Evolutionary conservation across 169 alveolate genomes (phyloP).

Genomic region (Plasmodium knowlesi): DNA sequence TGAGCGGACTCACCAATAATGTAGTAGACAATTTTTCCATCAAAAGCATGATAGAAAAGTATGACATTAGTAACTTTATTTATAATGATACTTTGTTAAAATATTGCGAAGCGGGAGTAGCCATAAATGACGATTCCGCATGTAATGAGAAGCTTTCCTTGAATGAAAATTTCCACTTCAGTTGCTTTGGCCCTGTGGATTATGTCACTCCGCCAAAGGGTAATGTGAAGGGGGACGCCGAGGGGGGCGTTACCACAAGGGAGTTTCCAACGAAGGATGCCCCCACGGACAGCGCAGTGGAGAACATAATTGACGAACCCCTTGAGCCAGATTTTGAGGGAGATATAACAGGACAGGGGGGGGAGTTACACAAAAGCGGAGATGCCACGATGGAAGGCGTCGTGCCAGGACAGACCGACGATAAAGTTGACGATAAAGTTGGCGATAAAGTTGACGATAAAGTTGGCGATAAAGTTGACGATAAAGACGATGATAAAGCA

Average conservation of each 20-base stretch:
- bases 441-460: too few species aligned
- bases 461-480: background rate
- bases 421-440: too few species aligned
- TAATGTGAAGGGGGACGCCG: background rate
- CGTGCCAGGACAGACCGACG: too few species aligned
- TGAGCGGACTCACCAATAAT: slow-evolving; percentile 19
- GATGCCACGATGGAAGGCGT: background rate
- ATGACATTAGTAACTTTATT: slow-evolving; percentile 49
- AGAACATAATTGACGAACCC: background rate
- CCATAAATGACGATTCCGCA: slow-evolving; percentile 30
- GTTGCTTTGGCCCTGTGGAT: slow-evolving; percentile 4
- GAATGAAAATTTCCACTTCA: slow-evolving; percentile 52
- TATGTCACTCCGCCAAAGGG: slow-evolving; percentile 49
- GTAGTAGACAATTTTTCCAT: slow-evolving; percentile 33
- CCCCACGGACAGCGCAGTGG: background rate
- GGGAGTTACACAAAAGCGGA: background rate
- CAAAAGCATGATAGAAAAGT: slow-evolving; percentile 32
- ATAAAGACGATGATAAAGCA: background rate
- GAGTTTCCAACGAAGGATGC: background rate
- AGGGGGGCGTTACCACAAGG: background rate
- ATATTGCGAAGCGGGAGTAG: slow-evolving; percentile 49
- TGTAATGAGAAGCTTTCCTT: slow-evolving; percentile 1
- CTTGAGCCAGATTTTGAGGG: background rate
- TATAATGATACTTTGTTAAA: slow-evolving; percentile 60
- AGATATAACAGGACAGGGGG: background rate